Percentiles rank a stretch among this genome's conserved stretches.
phyloP scores from a whole-genome alignment of 148 eudicot genomes.

The Silene conica region DNA sequence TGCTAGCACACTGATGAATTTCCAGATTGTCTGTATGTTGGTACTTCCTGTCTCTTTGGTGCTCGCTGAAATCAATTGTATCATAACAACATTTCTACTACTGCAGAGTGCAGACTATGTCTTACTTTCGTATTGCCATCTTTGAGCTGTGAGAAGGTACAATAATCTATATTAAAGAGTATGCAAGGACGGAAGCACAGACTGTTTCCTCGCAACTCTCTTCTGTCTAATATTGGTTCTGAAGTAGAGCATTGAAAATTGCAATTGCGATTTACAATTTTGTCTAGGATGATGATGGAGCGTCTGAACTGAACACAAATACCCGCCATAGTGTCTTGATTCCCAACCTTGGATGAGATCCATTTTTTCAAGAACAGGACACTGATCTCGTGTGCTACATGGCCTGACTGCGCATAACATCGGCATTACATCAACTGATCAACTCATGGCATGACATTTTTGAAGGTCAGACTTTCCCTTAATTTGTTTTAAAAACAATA shows the following conservation, averaged over 20 bases:
- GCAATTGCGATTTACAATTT: conserved; percentile 39
- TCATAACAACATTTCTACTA: background rate
- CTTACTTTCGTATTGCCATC: background rate
- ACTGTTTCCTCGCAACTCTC: conserved; percentile 71
- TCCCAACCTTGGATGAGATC: conserved; percentile 15
- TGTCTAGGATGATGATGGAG: conserved; percentile 81
- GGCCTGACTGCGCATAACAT: conserved; percentile 35
- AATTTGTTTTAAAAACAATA: too few relatives aligned
- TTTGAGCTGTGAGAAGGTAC: conserved; percentile 35
- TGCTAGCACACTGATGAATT: too few relatives aligned
- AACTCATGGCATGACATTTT: background rate
- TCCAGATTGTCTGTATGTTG: too few relatives aligned
- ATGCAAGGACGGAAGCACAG: conserved; percentile 88
- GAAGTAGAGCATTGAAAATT: conserved; percentile 54
- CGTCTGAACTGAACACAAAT: conserved; percentile 55
- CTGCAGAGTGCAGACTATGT: background rate
- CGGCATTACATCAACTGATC: too few relatives aligned
- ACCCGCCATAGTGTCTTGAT: conserved; percentile 21
- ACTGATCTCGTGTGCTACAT: conserved; percentile 41
- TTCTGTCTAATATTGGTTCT: conserved; percentile 25
- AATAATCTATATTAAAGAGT: conserved; percentile 78
- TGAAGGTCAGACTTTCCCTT: conserved; percentile 33
- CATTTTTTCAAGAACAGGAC: conserved; percentile 31
- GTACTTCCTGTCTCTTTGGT: too few relatives aligned
- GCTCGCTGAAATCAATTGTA: too few relatives aligned